Conservation (phyloP, 78 protist species). For the Guillardia theta region DNA sequence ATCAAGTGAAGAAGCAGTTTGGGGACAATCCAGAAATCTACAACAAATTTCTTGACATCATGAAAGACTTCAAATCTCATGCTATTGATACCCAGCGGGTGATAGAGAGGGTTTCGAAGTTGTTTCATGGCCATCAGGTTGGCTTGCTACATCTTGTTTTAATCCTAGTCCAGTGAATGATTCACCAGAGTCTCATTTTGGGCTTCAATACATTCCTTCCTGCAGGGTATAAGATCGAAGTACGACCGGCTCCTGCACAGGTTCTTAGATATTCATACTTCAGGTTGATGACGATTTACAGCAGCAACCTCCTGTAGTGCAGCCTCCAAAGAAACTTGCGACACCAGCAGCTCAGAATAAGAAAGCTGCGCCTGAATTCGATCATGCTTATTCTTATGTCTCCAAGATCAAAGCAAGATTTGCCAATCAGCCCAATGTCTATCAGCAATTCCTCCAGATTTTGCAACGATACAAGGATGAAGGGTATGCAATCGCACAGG, state of each 20-base stretch:
- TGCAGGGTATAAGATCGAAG: conserved; percentile 85
- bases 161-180: background rate
- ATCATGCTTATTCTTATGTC: conserved; percentile 52
- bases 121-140: conserved; percentile 78
- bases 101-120: conserved; percentile 76
- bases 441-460: conserved; percentile 85
- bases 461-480: conserved; percentile 86
- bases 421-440: conserved; percentile 67
- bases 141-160: background rate
- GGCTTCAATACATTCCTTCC: conserved; percentile 94
- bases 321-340: no score
- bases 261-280: no score
- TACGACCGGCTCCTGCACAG: conserved; percentile 7
- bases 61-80: conserved; percentile 87
- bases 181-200: conserved; percentile 62
- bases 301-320: no score
- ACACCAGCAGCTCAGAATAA: background rate
- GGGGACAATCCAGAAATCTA: conserved; percentile 75
- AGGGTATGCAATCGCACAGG: conserved; percentile 51
- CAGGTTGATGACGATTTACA: no score
- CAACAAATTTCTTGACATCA: conserved; percentile 89
- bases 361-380: background rate
- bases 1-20: conserved; percentile 82
- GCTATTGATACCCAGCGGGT: conserved; percentile 46
- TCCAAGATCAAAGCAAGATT: conserved; percentile 74